Percentiles rank a stretch among this genome's conserved stretches.
phyloP scores from a whole-genome alignment of 2,329 filamentous ascomycete species.

The Sporothrix brasiliensis region DNA sequence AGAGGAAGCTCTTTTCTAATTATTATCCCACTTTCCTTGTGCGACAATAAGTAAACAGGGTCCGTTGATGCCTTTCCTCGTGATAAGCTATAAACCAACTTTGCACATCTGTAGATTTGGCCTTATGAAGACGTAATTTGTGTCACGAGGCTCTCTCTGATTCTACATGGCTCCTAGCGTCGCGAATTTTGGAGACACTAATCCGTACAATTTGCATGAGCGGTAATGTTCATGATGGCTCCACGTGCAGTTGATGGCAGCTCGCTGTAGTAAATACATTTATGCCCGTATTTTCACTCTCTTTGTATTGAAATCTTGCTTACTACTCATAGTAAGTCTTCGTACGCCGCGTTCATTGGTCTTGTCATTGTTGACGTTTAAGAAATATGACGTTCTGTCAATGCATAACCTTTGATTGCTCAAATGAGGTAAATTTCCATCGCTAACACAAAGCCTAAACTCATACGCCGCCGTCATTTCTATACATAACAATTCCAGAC shows the following conservation, averaged over 20 bases:
- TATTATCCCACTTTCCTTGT: constrained; percentile 16
- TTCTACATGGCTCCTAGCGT: neutral
- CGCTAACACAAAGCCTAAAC: neutral
- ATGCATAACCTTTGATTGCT: neutral
- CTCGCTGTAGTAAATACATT: neutral
- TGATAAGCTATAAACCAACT: constrained; percentile 4
- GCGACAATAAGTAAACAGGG: constrained; percentile 13
- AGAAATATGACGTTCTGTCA: neutral
- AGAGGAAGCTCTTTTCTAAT: neutral
- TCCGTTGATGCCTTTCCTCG: too few species aligned
- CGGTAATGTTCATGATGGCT: neutral
- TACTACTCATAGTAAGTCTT: neutral
- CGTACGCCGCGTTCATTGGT: neutral
- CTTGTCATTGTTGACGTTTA: neutral
- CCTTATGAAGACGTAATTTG: neutral
- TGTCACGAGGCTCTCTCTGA: neutral
- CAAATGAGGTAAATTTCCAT: neutral
- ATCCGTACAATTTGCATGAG: neutral
- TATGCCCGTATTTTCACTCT: neutral
- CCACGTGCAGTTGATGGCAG: neutral
- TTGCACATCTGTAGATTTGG: neutral
- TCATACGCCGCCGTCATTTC: constrained; percentile 10
- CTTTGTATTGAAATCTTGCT: neutral
- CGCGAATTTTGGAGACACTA: too few species aligned
- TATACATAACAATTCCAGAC: neutral